These are phyloP conservation scores for Schwanniomyces sp. DNA, from an alignment of 805 yeast species.

Conservation along the genomic window DNA sequence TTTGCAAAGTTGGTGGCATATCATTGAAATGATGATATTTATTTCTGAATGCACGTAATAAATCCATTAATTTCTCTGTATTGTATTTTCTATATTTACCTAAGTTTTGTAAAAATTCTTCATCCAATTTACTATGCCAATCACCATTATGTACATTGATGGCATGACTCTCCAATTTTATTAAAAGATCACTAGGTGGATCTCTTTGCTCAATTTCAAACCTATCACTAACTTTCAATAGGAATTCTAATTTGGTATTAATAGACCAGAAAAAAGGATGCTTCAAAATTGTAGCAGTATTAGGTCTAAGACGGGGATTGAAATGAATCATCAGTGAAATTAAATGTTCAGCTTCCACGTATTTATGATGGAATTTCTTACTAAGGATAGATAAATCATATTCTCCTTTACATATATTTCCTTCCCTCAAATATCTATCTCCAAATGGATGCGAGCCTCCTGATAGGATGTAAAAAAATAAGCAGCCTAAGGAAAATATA, in stretches of 20 bases:
- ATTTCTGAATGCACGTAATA: slow-evolving; percentile 85
- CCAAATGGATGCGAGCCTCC: slow-evolving; percentile 94
- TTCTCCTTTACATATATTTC: slow-evolving; percentile 74
- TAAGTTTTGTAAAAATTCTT: slow-evolving; percentile 72
- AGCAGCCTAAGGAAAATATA: slow-evolving; percentile 92
- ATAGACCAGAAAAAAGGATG: slow-evolving; percentile 90
- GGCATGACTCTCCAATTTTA: slow-evolving; percentile 55
- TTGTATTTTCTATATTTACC: slow-evolving; percentile 91
- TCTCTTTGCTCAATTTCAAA: slow-evolving; percentile 83
- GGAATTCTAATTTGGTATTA: slow-evolving; percentile 74
- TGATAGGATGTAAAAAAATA: slow-evolving; percentile 81
- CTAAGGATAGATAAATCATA: slow-evolving; percentile 52
- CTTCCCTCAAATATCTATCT: slow-evolving; percentile 83
- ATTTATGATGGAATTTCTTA: slow-evolving; percentile 38
- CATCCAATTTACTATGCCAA: slow-evolving; percentile 78
- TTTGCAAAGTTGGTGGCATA: slow-evolving; percentile 64
- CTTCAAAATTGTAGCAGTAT: slow-evolving; percentile 60
- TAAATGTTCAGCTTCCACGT: slow-evolving; percentile 69
- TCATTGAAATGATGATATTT: slow-evolving; percentile 95
- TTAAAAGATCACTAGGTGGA: slow-evolving; percentile 65
- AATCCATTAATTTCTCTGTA: slow-evolving; percentile 74
- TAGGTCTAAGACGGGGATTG: slow-evolving; percentile 72
- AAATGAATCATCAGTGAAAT: slow-evolving; percentile 68
- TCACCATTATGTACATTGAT: slow-evolving; percentile 53
- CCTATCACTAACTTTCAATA: slow-evolving; percentile 85